Conservation (phyloP, 495 filamentous ascomycete species). For the Bombardia bombarda region DNA sequence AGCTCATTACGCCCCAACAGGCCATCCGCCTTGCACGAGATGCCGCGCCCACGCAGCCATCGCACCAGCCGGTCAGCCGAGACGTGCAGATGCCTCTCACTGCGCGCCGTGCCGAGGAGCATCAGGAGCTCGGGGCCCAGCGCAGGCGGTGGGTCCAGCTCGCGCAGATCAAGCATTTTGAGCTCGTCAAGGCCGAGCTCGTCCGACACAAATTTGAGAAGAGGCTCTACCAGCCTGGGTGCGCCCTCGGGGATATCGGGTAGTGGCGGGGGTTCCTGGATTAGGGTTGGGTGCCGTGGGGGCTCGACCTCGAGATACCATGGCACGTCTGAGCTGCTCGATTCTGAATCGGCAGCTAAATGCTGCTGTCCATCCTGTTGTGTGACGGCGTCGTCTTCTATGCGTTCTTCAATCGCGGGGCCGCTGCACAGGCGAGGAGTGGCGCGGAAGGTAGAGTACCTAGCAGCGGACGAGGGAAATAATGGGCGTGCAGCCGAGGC, state of each 20-base stretch:
- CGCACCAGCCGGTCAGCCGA: conserved; percentile 83
- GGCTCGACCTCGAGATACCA: conserved; percentile 84
- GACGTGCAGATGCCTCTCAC: conserved; percentile 87
- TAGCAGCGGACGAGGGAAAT: conserved; percentile 2
- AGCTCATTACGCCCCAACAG: conserved; percentile 83
- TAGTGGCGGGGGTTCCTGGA: conserved; percentile 55
- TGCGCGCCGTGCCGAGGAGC: conserved; percentile 87
- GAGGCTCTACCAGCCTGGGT: conserved; percentile 60
- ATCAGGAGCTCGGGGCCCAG: conserved; percentile 84
- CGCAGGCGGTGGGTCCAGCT: conserved; percentile 75
- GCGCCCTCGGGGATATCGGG: conserved; percentile 68
- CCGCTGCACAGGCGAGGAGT: conserved; percentile 4
- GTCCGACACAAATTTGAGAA: conserved; percentile 72
- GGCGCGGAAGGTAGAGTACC: conserved; percentile 18
- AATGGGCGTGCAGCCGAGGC: neutral
- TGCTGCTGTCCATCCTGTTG: neutral
- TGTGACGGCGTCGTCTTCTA: neutral
- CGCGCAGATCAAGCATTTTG: conserved; percentile 69
- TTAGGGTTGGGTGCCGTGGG: conserved; percentile 38
- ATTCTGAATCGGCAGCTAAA: neutral
- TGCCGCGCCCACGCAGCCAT: conserved; percentile 69
- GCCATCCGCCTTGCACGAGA: conserved; percentile 75
- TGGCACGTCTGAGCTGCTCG: conserved; percentile 33
- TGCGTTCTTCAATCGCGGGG: conserved; percentile 16
- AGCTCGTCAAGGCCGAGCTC: conserved; percentile 79